Evolutionary conservation across 225 moss, liverwort and hornwort genomes (phyloP), one percentile per base, ranked within the genome.

Genomic region (Neckera pumila): DNA sequence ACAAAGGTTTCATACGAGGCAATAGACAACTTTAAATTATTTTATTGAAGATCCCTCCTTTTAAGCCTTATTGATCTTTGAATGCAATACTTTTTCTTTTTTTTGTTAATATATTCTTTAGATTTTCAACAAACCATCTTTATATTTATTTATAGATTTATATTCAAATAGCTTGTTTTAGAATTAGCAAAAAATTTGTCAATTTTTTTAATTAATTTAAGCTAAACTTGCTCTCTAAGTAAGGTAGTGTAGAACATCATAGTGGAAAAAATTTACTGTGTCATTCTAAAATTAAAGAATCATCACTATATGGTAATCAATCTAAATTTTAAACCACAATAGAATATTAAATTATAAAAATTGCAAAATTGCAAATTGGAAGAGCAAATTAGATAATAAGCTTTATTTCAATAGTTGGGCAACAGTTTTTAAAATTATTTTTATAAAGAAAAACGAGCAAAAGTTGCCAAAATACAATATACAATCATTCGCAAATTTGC

Each of bases 171-270:
- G n/a, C 7, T 12, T 12, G 2, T n/a, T 7, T 12, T 0, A 14
- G 0, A 22, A 25, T 69, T 38, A 38, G 13, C 11, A 23, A 69
- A 69, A 6, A 23, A 69, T 14, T 38, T 1, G 1, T 0, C 0
- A 23, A 7, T 69, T 38, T 38, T 23, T 11, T 6, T 69, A 13
- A 8, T 38, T 23, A 38, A 38, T 40, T 23, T 23, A 69, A 69
- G 3, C 0, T 40, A 2, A 23, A 69, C 0, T 22, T 38, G 1
- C 13, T 23, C 22, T 38, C 10, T 9, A 45, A 45, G 45, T 45
- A 45, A 45, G 45, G 45, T 45, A 45, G 45, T 45, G 45, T 45
- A 45, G 45, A 45, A 45, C 45, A 45, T 16, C 0, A 27, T 72
- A 16, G 27, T 14, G 3, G 9, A 26, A 72, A 71, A 67, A 43